Base-by-base conservation (phyloP, 495 filamentous ascomycete genomes). In the Penicillium subrubescens region DNA sequence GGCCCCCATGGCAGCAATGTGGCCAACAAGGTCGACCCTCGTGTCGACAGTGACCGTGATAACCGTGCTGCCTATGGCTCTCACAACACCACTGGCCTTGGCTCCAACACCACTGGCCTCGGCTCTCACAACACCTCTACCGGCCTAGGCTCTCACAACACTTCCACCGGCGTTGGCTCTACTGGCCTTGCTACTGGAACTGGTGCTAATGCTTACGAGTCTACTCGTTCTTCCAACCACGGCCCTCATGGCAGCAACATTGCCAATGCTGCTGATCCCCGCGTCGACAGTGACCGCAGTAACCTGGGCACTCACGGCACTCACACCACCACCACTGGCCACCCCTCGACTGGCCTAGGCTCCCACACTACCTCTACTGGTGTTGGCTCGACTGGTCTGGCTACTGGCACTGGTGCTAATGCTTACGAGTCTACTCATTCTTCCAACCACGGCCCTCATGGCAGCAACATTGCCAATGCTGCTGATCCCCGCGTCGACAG, bases 211-310 rank as follows among this genome's bases (percentile, higher is more conserved):
- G 25, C 33, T 15, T 51, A 61, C 53, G 53, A 58, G 25, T 55
- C 63, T 2, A 21, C n/a, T 23, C 33, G 39, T 8, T 48, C 67
- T 3, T 64, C 71, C 23, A 76, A 73, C 64, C 66, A 74, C 31
- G 81, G 80, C 21, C 81, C 79, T 41, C 81, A 83, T 41, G 25
- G 71, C 44, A 78, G 78, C 61, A 80, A 83, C 64, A 59, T 81
- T 21, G 74, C 65, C 37, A 83, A 83, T 67, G 71, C 73, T 50
- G 53, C 69, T n/a, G 84, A 88, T 63, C 85, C 85, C n/a, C 77
- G 81, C 25, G 77, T 84, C 6, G 79, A 83, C 62, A 77, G 65
- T 50, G 57, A 60, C 25, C 60, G 34, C n/a, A 55, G 39, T 29
- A 33, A 23, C 19, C 57, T 51, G 12, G 59, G 54, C 57, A 33